Conservation (phyloP, 371 early-diverging fungal genomes). For the Nematocida ironsii region DNA sequence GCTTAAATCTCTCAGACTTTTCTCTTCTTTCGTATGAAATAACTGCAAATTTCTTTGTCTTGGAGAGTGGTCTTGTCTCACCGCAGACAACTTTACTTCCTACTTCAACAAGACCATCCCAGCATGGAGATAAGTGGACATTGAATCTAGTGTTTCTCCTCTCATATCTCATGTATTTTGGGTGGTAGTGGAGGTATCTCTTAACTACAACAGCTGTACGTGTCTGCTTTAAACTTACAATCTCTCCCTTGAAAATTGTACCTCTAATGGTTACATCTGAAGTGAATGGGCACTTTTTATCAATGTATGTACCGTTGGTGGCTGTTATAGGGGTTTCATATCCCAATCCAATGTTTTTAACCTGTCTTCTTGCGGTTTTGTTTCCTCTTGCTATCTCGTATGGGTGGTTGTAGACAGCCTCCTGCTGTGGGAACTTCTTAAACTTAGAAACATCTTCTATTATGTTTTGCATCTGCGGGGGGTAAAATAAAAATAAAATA, state of each 20-base stretch:
- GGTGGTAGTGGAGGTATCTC: constrained; percentile 97
- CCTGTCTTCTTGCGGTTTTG: constrained; percentile 76
- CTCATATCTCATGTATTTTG: constrained; percentile 99
- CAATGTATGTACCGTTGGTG: constrained; percentile 86
- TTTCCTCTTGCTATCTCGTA: constrained; percentile 71
- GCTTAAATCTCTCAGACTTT: constrained; percentile 36
- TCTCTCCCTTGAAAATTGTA: constrained; percentile 90
- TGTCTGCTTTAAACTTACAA: constrained; percentile 95
- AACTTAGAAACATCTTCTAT: constrained; percentile 92
- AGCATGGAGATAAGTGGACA: constrained; percentile 94
- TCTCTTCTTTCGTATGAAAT: constrained; percentile 48
- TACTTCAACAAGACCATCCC: constrained; percentile 80
- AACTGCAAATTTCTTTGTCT: constrained; percentile 70
- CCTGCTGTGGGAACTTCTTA: constrained; percentile 78
- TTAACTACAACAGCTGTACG: constrained; percentile 93
- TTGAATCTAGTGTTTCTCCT: constrained; percentile 99
- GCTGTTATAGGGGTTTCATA: constrained; percentile 98
- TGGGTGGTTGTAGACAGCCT: constrained; percentile 77
- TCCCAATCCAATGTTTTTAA: constrained; percentile 94
- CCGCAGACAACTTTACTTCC: constrained; percentile 92
- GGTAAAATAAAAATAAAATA: constrained; percentile 54
- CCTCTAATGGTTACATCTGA: constrained; percentile 94
- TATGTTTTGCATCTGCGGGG: constrained; percentile 63
- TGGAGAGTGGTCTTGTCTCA: constrained; percentile 70
- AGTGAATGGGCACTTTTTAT: constrained; percentile 99